phyloP scores from a whole-genome alignment of 1,284 basidiomycete species.

The Pseudozyma pruni region DNA sequence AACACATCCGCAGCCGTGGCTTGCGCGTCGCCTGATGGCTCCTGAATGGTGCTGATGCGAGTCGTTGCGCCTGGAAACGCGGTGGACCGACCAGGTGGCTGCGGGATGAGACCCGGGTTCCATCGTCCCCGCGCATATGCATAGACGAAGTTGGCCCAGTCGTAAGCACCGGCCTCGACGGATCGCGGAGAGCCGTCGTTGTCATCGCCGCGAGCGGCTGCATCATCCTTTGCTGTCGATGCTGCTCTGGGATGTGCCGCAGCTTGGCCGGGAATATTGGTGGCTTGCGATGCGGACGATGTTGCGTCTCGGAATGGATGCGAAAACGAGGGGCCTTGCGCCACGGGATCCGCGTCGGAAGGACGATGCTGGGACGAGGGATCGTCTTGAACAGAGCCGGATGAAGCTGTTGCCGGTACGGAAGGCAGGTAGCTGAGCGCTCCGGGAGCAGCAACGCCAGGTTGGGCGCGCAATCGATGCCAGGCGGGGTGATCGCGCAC shows the following conservation, averaged over 20 bases:
- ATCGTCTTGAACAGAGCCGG: neutral
- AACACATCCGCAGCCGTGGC: neutral
- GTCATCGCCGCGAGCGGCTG: neutral
- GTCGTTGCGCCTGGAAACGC: constrained; percentile 30
- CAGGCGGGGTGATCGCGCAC: constrained; percentile 43
- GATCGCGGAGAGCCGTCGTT: neutral
- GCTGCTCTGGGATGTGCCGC: neutral
- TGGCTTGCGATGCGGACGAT: neutral
- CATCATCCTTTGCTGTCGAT: neutral
- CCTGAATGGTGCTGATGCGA: constrained; percentile 18
- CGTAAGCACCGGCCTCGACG: constrained; percentile 50
- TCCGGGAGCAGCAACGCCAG: constrained; percentile 31
- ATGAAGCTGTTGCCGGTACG: constrained; percentile 8
- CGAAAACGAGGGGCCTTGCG: constrained; percentile 8
- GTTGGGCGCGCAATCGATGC: constrained; percentile 27
- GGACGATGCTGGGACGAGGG: neutral
- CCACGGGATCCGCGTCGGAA: neutral
- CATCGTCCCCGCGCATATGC: constrained; percentile 61
- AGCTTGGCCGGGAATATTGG: neutral
- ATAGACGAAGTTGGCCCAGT: constrained; percentile 65
- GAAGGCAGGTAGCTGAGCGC: constrained; percentile 41
- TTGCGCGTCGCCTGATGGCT: constrained; percentile 1
- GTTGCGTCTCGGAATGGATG: constrained; percentile 19
- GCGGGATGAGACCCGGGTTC: constrained; percentile 56
- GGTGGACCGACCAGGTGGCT: constrained; percentile 55